phyloP scores from a whole-genome alignment of 768 basidiomycete species.

The Lactifluus volemus region DNA sequence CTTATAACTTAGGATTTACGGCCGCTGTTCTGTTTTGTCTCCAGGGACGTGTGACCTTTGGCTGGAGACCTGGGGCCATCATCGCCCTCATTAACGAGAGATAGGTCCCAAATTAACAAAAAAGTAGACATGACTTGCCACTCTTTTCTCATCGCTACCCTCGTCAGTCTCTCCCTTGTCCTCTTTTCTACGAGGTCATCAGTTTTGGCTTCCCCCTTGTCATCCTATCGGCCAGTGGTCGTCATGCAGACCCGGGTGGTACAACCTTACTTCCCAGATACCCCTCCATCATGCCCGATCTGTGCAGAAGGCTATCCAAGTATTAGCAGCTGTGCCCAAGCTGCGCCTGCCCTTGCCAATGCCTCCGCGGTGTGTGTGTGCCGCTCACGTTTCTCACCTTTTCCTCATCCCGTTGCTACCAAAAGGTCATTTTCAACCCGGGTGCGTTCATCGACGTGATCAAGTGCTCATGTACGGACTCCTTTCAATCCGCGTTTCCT shows the following conservation, averaged over 20 bases:
- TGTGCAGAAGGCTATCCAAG: slow-evolving; percentile 42
- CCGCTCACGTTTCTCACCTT: neutral
- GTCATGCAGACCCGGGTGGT: neutral
- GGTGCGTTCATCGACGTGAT: slow-evolving; percentile 54
- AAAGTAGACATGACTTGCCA: neutral
- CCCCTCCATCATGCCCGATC: slow-evolving; percentile 50
- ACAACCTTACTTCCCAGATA: slow-evolving; percentile 42
- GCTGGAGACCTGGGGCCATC: too few species aligned
- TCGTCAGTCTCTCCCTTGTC: neutral
- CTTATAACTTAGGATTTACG: too few species aligned
- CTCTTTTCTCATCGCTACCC: neutral
- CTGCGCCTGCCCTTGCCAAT: slow-evolving; percentile 49
- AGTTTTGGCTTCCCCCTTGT: neutral
- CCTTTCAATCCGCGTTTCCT: slow-evolving; percentile 40
- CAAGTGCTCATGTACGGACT: slow-evolving; percentile 50
- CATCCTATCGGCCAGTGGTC: neutral
- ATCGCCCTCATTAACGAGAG: neutral
- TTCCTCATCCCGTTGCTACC: neutral
- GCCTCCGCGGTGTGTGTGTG: slow-evolving; percentile 37
- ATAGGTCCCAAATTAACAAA: neutral
- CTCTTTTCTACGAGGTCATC: neutral
- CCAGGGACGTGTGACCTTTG: too few species aligned
- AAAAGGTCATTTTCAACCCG: slow-evolving; percentile 55
- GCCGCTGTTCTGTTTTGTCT: too few species aligned
- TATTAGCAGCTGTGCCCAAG: slow-evolving; percentile 50